Evolutionary conservation across 2,329 filamentous ascomycete genomes (phyloP), one percentile per base, ranked within the genome.

Genomic region (Phyllosticta citriasiana): DNA sequence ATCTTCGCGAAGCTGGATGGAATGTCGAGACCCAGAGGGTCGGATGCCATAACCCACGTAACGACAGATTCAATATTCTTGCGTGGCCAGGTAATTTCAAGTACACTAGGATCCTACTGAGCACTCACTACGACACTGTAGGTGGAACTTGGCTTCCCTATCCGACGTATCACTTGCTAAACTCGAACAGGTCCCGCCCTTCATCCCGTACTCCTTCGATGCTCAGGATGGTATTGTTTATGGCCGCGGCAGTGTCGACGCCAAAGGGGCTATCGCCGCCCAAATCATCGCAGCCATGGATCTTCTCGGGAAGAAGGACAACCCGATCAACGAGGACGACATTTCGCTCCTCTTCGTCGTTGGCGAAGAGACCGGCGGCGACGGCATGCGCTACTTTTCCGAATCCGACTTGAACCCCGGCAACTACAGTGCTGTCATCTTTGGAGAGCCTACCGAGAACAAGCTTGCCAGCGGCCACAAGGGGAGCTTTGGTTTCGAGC

Each of bases 391-490:
- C 50, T 66, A 68, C 1, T 73, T 63, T 67, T 81, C 73, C 8
- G 80, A 85, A 67, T 70, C 76, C 4, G 70, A 76, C 57, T 64
- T 80, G 35, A 66, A 73, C 52, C 69, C 77, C 62, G 66, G 69
- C 61, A 68, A 70, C 19, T 86, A 84, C 78, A 81, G 87, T 35
- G 84, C 90, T 3, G 86, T 90, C 67, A 88, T 93, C 68, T 97
- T 97, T 69, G 93, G 94, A 51, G 94, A 99, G 72, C 93, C 93
- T 0, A 99, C 94, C 0, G 91, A 96, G 69, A 84, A 87, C 66
- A 90, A 88, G 73, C 86, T 97, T 22, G 91, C 91, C 0, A 87
- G 89, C 60, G 94, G 93, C 2, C 93, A 97, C 80, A 97, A 99
- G 77, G 93, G 94, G 51, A 88, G 86, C 61, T 72, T 91, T 3